These are phyloP conservation scores for Fonsecaea pedrosoi DNA, from an alignment of 2,329 filamentous ascomycete genomes.

Conservation along the genomic window DNA sequence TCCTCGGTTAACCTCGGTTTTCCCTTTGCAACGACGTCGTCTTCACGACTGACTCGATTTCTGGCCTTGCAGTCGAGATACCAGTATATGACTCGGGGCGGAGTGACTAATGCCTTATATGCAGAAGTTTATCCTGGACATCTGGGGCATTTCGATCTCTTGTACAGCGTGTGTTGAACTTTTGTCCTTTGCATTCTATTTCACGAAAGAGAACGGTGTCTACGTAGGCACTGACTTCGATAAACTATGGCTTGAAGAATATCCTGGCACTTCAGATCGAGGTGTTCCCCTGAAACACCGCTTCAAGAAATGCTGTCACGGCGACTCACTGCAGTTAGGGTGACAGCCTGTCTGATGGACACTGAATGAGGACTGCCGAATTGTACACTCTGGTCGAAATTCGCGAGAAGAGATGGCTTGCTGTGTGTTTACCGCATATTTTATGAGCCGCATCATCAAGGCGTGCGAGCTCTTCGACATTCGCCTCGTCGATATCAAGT, in stretches of 20 bases:
- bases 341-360: background rate
- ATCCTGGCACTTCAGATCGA: background rate
- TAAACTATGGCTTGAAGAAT: background rate
- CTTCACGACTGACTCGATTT: background rate
- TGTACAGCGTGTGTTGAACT: background rate
- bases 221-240: background rate
- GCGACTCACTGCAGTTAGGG: background rate
- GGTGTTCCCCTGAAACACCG: background rate
- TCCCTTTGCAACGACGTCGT: background rate
- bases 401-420: conserved; percentile 24
- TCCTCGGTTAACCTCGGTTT: background rate
- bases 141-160: background rate
- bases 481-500: conserved; percentile 30
- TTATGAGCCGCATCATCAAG: conserved; percentile 34
- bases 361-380: background rate
- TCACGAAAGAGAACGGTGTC: background rate
- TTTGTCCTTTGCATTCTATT: background rate
- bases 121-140: background rate
- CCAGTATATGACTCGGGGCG: background rate
- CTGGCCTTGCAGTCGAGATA: background rate
- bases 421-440: conserved; percentile 33
- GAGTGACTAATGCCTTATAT: background rate
- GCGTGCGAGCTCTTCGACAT: conserved; percentile 34
- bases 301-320: background rate
- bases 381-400: background rate